These are phyloP conservation scores for Bipolaris bicolor DNA, from an alignment of 2,329 filamentous ascomycete species.

Conservation along the genomic window DNA sequence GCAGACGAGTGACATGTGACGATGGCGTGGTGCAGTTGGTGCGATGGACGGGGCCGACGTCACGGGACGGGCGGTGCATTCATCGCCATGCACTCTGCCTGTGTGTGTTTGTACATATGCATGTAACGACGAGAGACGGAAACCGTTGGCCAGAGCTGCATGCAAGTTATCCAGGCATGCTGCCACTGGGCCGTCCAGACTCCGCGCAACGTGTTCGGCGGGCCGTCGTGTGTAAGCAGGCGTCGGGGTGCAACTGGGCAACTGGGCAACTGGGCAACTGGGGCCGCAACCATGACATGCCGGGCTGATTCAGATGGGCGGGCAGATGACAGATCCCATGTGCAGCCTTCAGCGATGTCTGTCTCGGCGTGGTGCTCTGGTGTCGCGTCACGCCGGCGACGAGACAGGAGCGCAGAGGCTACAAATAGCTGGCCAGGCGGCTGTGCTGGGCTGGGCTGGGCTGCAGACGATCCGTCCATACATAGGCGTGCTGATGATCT, in stretches of 20 bases:
- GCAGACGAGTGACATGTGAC: not conserved
- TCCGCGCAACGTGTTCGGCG: conserved; percentile 11
- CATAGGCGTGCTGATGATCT: conserved; percentile 24
- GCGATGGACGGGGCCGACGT: too few relatives aligned
- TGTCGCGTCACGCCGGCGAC: conserved; percentile 20
- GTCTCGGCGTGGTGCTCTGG: conserved; percentile 14
- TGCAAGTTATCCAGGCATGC: conserved; percentile 1
- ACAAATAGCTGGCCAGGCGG: conserved; percentile 18
- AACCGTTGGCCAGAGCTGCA: conserved; percentile 16
- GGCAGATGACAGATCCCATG: conserved; percentile 15
- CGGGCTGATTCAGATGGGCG: conserved; percentile 16
- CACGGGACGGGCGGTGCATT: too few relatives aligned
- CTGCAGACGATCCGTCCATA: not conserved
- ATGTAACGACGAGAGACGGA: not conserved
- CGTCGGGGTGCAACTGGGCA: conserved; percentile 1
- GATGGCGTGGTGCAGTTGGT: too few relatives aligned
- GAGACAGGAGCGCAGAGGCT: conserved; percentile 15
- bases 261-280: too few relatives aligned
- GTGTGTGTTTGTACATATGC: too few relatives aligned
- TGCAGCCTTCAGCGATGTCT: not conserved
- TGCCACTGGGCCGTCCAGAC: not conserved
- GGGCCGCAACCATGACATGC: conserved; percentile 5
- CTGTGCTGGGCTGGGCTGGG: not conserved
- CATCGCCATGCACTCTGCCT: too few relatives aligned
- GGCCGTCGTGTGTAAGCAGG: conserved; percentile 29